Conservation (phyloP, 2,329 filamentous ascomycete species). For the Xylaria digitata region DNA sequence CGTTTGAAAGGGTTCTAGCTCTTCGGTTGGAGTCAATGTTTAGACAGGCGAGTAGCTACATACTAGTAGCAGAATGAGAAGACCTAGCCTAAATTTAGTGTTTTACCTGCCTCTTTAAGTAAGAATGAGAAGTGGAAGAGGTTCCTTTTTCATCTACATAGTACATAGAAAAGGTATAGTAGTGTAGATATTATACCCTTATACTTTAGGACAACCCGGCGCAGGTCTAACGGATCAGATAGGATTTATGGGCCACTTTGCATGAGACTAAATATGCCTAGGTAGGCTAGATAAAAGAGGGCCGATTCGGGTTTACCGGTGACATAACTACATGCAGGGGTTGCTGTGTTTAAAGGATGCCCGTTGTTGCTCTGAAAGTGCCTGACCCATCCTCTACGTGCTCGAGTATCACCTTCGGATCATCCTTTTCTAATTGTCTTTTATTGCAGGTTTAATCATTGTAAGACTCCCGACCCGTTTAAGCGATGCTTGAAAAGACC, state of each 20-base stretch:
- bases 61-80: neutral
- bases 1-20: too few relatives aligned
- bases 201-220: too few relatives aligned
- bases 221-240: slow-evolving; percentile 9
- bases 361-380: neutral
- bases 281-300: neutral
- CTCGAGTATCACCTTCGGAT: neutral
- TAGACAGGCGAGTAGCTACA: neutral
- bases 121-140: too few relatives aligned
- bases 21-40: neutral
- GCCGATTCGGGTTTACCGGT: too few relatives aligned
- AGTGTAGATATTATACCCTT: too few relatives aligned
- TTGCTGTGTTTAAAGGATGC: too few relatives aligned
- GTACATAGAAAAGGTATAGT: too few relatives aligned
- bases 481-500: slow-evolving; percentile 17
- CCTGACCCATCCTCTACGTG: neutral
- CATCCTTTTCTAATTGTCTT: neutral
- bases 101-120: too few relatives aligned
- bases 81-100: too few relatives aligned
- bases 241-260: neutral
- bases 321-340: too few relatives aligned
- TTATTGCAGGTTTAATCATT: neutral
- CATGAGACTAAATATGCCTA: neutral
- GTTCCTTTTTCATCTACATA: too few relatives aligned
- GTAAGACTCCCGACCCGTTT: neutral